Evolutionary conservation across 306 rosid species (phyloP), one percentile per base, ranked within the genome.

Genomic region (Rubus parviflorus): DNA sequence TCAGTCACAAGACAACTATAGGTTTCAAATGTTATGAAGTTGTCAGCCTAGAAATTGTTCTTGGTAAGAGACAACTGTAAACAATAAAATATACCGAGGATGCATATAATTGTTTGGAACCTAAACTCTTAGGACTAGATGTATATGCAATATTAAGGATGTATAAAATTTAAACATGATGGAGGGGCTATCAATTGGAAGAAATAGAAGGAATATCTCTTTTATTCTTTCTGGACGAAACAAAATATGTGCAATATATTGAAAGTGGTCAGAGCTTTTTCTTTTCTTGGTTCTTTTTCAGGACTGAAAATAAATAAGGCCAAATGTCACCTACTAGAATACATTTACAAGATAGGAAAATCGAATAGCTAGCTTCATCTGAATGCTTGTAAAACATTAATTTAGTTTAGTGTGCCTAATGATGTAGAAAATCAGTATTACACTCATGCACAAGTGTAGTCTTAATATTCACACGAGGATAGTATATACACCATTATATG

Each of bases 1-100:
- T 79, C 16, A 43, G 69, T 81, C 76, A 37, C 30, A 42, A 23
- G 10, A 63, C 47, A 62, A 25, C 6, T 43, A 57, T 3, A 68
- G 23, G 30, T 20, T 22, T 13, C 6, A 57, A 20, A 20, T 23
- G 67, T 16, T 30, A 6, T 25, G 16, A 46, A 14, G 10, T 22
- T 47, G 61, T 20, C 64, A 30, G n/a, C 63, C 38, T 8, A 68
- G 3, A 43, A 25, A 16, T 37, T 79, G 35, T 22, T 20, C 54
- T 30, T 57, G 64, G 12, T 57, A 23, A 58, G 64, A 43, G 37
- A 14, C 37, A 43, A 41, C 15, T 62, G 1, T 19, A 63, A 52
- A 6, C 19, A 35, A 70, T 7, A 70, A 30, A 45, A 45, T 45
- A 45, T 45, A 7, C 1, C 8, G 12, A 45, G 48, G 10, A 45